phyloP scores from a whole-genome alignment of 192 early-diverging fungal genomes.

The Nowakowskiella sp. region DNA sequence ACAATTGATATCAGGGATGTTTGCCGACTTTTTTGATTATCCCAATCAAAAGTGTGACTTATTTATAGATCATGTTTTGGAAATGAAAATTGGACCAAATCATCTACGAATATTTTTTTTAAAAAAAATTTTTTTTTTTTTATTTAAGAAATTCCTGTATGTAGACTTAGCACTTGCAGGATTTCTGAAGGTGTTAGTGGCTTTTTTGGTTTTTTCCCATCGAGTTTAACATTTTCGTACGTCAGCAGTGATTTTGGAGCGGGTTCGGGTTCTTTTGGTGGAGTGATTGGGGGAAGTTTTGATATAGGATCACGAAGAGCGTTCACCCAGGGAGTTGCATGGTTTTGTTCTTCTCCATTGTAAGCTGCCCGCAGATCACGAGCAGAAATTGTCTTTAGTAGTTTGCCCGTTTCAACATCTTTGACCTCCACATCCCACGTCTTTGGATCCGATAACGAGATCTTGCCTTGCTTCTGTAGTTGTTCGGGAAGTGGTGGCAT shows the following conservation, averaged over 20 bases:
- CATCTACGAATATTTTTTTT: too few relatives aligned
- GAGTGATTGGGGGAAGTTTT: too few relatives aligned
- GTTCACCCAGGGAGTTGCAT: constrained; percentile 15
- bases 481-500: constrained; percentile 54
- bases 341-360: constrained; percentile 18
- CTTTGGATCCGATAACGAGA: constrained; percentile 32
- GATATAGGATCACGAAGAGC: background rate
- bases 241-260: too few relatives aligned
- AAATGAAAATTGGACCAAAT: too few relatives aligned
- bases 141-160: too few relatives aligned
- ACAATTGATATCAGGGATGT: too few relatives aligned
- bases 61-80: too few relatives aligned
- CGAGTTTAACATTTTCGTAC: constrained; percentile 21
- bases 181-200: constrained; percentile 22
- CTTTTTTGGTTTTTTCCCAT: constrained; percentile 15
- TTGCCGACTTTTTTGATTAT: too few relatives aligned
- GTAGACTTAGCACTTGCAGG: constrained; percentile 25
- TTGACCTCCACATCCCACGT: constrained; percentile 38
- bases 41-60: too few relatives aligned
- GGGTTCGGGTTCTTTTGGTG: too few relatives aligned
- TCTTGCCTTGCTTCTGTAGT: constrained; percentile 31
- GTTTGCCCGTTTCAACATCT: constrained; percentile 14
- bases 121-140: too few relatives aligned
- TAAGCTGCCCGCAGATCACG: constrained; percentile 11
- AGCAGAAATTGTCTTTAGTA: too few relatives aligned